Conservation (phyloP, 2,329 filamentous ascomycete species). For the Lithohypha guttulata region DNA sequence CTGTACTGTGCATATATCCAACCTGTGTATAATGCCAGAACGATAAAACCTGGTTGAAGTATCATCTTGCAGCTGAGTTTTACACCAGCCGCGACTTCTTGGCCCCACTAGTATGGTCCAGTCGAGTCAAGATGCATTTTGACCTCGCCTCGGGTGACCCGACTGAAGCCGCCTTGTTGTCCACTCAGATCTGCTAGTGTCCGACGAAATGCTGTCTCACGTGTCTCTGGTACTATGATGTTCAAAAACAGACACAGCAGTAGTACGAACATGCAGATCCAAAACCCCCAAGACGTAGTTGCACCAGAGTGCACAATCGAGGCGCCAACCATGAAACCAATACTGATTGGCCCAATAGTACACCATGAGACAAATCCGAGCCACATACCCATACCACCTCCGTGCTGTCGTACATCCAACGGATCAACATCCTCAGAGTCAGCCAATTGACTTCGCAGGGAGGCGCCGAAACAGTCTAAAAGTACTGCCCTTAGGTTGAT, state of each 20-base stretch:
- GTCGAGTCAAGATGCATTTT: constrained; percentile 64
- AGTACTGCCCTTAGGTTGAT: constrained; percentile 65
- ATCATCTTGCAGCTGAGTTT: constrained; percentile 60
- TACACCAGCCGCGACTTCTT: constrained; percentile 63
- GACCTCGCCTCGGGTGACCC: constrained; percentile 60
- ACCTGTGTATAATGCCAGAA: constrained; percentile 60
- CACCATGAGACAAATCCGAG: constrained; percentile 69
- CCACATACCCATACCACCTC: constrained; percentile 72
- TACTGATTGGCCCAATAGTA: constrained; percentile 58
- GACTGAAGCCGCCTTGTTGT: constrained; percentile 22
- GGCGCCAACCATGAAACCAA: constrained; percentile 64
- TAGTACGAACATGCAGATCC: constrained; percentile 58
- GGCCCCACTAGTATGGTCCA: constrained; percentile 65
- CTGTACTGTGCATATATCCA: constrained; percentile 74
- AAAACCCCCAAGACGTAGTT: constrained; percentile 64
- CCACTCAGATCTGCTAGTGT: constrained; percentile 52
- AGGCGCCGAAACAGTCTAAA: constrained; percentile 66
- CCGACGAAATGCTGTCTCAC: constrained; percentile 56
- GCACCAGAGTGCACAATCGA: constrained; percentile 52
- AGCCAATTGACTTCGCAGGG: constrained; percentile 60
- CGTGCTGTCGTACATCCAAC: constrained; percentile 62
- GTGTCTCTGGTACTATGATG: constrained; percentile 59
- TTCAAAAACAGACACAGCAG: constrained; percentile 57
- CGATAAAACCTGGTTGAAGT: constrained; percentile 60
- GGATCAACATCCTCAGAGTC: constrained; percentile 55